Evolutionary conservation across 768 basidiomycete species (phyloP).

Genomic region (Clavulina sp.): DNA sequence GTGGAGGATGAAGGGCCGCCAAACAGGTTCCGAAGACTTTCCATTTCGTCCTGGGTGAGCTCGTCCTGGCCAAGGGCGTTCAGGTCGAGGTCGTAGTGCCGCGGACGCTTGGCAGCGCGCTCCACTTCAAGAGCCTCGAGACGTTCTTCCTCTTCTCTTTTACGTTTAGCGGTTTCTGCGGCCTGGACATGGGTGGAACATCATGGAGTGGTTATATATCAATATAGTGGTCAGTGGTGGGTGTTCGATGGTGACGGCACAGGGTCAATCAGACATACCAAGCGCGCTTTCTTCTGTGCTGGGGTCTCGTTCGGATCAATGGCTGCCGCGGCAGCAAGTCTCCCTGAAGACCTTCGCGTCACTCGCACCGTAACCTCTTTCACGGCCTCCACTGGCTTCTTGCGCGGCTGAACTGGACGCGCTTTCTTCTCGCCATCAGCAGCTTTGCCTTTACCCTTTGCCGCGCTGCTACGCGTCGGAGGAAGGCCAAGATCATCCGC

Average conservation of each 20-base stretch:
- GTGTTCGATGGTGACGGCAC: too few species aligned
- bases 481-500: constrained; percentile 30
- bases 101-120: constrained; percentile 46
- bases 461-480: constrained; percentile 3
- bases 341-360: constrained; percentile 37
- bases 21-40: constrained; percentile 28
- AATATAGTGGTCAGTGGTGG: too few species aligned
- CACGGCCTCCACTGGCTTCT: constrained; percentile 31
- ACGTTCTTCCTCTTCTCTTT: constrained; percentile 42
- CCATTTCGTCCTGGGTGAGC: constrained; percentile 27
- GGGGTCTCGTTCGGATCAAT: constrained; percentile 48
- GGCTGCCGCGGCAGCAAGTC: constrained; percentile 18
- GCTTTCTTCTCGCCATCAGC: constrained; percentile 21
- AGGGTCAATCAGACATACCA: too few species aligned
- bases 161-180: constrained; percentile 31
- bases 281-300: constrained; percentile 43
- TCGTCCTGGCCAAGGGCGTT: constrained; percentile 30
- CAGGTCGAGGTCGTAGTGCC: constrained; percentile 49
- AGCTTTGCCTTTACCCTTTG: constrained; percentile 21
- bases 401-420: constrained; percentile 45
- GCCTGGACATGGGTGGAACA: too few species aligned
- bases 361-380: constrained; percentile 32
- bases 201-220: too few species aligned
- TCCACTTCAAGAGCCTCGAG: constrained; percentile 53
- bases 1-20: too few species aligned